These are phyloP conservation scores for Physaria fendleri DNA, from an alignment of 345 rosid species.

Conservation along the genomic window DNA sequence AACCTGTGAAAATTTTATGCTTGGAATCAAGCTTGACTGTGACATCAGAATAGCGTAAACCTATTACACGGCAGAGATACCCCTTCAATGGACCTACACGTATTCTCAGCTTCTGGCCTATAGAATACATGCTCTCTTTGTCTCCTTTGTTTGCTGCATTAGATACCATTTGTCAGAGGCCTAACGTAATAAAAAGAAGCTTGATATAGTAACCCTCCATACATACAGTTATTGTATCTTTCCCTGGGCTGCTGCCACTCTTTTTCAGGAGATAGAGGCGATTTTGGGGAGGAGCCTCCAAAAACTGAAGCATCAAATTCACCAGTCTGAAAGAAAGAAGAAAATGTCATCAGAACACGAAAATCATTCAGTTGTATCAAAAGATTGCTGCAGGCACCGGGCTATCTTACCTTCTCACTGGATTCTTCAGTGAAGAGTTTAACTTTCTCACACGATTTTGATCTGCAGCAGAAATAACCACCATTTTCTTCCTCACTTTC, in stretches of 20 bases:
- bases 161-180: slow-evolving; percentile 22
- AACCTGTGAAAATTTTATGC: slow-evolving; percentile 81
- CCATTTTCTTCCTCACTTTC: slow-evolving; percentile 73
- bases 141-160: slow-evolving; percentile 69
- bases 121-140: slow-evolving; percentile 54
- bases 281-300: slow-evolving; percentile 81
- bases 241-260: slow-evolving; percentile 39
- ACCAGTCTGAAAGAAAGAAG: slow-evolving; percentile 43
- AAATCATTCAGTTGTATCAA: not conserved
- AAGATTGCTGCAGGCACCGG: not conserved
- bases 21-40: slow-evolving; percentile 93
- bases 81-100: slow-evolving; percentile 92
- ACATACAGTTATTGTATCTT: slow-evolving; percentile 49
- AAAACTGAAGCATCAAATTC: slow-evolving; percentile 42
- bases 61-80: slow-evolving; percentile 84
- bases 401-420: slow-evolving; percentile 51
- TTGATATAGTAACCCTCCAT: not conserved
- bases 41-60: slow-evolving; percentile 62
- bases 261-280: slow-evolving; percentile 61
- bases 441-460: slow-evolving; percentile 71
- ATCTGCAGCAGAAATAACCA: slow-evolving; percentile 74
- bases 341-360: slow-evolving; percentile 16
- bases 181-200: not conserved
- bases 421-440: slow-evolving; percentile 38
- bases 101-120: slow-evolving; percentile 92